A percentile compares a stretch with the other conserved stretches of the same genome.
These are phyloP conservation scores for Cercospora berteroae DNA, from an alignment of 2,329 filamentous ascomycete genomes.

Conservation along the genomic window DNA sequence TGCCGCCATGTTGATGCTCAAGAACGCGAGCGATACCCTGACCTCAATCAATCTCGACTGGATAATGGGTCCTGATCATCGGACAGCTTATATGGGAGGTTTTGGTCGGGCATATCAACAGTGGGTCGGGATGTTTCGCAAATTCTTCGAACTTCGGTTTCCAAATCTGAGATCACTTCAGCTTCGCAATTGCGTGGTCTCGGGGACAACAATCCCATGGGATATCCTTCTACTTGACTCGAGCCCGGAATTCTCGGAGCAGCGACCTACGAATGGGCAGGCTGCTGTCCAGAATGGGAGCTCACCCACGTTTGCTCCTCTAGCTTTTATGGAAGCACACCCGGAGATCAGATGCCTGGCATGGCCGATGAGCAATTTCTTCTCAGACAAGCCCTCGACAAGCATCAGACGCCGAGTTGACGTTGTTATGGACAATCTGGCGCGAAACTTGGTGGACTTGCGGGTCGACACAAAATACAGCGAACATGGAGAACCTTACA, in stretches of 20 bases:
- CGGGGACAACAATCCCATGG: slow-evolving; percentile 38
- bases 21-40: slow-evolving; percentile 28
- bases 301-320: slow-evolving; percentile 15
- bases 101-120: background rate
- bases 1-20: slow-evolving; percentile 24
- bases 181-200: slow-evolving; percentile 45
- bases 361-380: slow-evolving; percentile 50
- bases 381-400: slow-evolving; percentile 32
- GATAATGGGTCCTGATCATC: slow-evolving; percentile 28
- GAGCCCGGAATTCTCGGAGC: background rate
- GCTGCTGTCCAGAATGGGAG: background rate
- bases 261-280: background rate
- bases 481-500: slow-evolving; percentile 27
- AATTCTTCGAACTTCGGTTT: slow-evolving; percentile 41
- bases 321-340: slow-evolving; percentile 48
- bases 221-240: slow-evolving; percentile 39
- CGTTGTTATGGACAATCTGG: slow-evolving; percentile 41
- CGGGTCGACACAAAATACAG: slow-evolving; percentile 41
- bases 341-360: slow-evolving; percentile 45
- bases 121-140: slow-evolving; percentile 28
- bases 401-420: slow-evolving; percentile 22
- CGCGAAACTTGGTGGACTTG: slow-evolving; percentile 42
- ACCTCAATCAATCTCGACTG: slow-evolving; percentile 40
- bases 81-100: background rate
- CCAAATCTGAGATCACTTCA: slow-evolving; percentile 48